Percentiles rank a stretch among this genome's conserved stretches.
Conservation (phyloP, 257 asterid species). For the Fraxinus quadrangulata region DNA sequence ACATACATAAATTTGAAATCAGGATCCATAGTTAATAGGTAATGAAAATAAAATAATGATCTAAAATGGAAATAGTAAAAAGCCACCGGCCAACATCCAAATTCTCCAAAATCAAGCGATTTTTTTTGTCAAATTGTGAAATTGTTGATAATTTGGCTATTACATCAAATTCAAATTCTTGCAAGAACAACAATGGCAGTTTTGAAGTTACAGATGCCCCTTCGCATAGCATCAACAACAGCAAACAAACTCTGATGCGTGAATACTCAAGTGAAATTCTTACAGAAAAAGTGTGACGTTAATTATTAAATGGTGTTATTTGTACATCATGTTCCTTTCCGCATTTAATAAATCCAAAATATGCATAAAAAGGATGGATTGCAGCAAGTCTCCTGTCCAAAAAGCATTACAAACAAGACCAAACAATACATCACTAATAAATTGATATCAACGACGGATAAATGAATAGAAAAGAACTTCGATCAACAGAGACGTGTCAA, state of each 20-base stretch:
- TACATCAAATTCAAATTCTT: constrained; percentile 11
- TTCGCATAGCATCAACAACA: neutral
- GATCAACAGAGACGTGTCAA: constrained; percentile 12
- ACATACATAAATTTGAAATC: neutral
- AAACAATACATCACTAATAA: neutral
- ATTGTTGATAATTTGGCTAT: neutral
- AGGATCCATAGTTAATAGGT: neutral
- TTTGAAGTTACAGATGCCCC: neutral
- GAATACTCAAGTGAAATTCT: neutral
- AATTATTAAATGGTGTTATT: neutral
- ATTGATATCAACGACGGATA: neutral
- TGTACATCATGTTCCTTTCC: neutral
- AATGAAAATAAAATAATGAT: neutral
- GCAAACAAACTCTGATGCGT: neutral
- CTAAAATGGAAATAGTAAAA: neutral
- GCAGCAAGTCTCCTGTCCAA: neutral
- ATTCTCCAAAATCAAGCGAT: neutral
- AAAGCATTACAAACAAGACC: constrained; percentile 3
- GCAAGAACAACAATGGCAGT: constrained; percentile 2
- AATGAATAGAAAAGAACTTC: neutral
- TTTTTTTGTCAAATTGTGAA: neutral
- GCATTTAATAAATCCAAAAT: neutral
- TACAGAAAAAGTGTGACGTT: neutral
- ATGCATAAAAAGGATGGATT: constrained; percentile 3
- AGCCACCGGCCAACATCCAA: constrained; percentile 6